A percentile compares a stretch with the other conserved stretches of the same genome.
These are phyloP conservation scores for Thermochaetoides thermophila DNA, from an alignment of 495 filamentous ascomycete species.

Conservation along the genomic window DNA sequence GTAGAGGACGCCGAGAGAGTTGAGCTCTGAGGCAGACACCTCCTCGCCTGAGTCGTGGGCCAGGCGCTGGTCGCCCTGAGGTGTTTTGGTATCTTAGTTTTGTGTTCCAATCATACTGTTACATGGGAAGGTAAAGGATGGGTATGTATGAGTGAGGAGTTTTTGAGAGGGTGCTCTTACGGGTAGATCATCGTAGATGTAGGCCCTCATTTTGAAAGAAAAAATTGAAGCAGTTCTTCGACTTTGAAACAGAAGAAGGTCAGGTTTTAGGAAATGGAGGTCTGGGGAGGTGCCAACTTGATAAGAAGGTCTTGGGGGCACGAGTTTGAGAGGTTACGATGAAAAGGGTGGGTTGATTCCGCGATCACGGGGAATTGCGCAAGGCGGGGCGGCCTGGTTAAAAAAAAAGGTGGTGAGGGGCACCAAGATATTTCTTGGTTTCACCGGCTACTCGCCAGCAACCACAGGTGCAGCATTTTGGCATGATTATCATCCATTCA, in stretches of 20 bases:
- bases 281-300: too few relatives aligned
- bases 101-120: too few relatives aligned
- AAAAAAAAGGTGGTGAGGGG: slow-evolving; percentile 9
- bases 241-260: too few relatives aligned
- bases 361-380: background rate
- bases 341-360: background rate
- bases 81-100: background rate
- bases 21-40: slow-evolving; percentile 36
- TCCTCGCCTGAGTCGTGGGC: slow-evolving; percentile 65
- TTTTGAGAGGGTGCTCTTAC: slow-evolving; percentile 33
- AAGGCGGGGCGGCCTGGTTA: slow-evolving; percentile 2
- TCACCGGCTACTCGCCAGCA: too few relatives aligned
- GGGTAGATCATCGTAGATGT: slow-evolving; percentile 65
- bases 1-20: slow-evolving; percentile 64
- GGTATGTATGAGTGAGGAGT: background rate
- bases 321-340: background rate
- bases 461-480: too few relatives aligned
- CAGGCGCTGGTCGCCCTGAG: slow-evolving; percentile 79
- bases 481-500: too few relatives aligned
- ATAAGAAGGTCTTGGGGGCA: too few relatives aligned
- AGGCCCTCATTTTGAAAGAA: slow-evolving; percentile 58
- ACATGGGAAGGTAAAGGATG: too few relatives aligned
- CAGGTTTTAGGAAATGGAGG: too few relatives aligned
- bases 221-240: too few relatives aligned
- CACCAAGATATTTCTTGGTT: too few relatives aligned